Base-by-base conservation (phyloP, 2,329 filamentous ascomycete species). In the Fonsecaea pedrosoi region DNA sequence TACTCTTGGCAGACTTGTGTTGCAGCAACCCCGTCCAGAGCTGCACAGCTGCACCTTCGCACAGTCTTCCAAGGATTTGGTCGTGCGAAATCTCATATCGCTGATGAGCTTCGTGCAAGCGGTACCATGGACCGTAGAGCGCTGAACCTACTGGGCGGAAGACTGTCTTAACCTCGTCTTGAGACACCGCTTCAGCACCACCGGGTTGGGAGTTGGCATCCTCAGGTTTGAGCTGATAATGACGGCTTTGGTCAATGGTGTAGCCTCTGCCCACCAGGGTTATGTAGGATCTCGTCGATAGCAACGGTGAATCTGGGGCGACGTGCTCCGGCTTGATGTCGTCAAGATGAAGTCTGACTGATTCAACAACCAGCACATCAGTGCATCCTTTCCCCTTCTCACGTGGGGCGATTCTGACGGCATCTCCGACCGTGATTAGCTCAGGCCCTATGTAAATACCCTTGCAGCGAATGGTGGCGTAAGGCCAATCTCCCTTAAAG, bases 361-460 rank as follows among this genome's bases (percentile, higher is more conserved):
- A 80, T 1, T 82, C 82, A 61, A 89, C 81, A 12, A 84, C 76
- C 72, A 89, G 74, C 15, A 88, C 79, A 62, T 89, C 85, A 0
- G 79, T 82, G 5, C 82, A 80, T 1, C 68, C 65, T 1, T 71
- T 50, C 13, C 18, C 10, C 21, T 56, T 63, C 13, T 42, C 62
- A 69, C 38, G 72, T 60, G 81, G 80, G 62, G 78, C 76, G 2
- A 89, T 74, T 4, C 86, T 84, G 1, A 88, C 81, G 0, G 79
- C 76, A 67, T 89, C 87, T 1, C 85, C 85, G 4, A 83, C 73
- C 4, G 80, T 77, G 10, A 89, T 73, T 35, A 88, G 76, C 71
- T 89, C 87, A 2, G 83, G 73, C 0, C 87, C 87, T 2, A 89
- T 74, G 67, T 82, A 88, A 6, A 88, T 79, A 0, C 83, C 86